Conservation (phyloP, 2,329 filamentous ascomycete species). For the Aspergillus ibericus region DNA sequence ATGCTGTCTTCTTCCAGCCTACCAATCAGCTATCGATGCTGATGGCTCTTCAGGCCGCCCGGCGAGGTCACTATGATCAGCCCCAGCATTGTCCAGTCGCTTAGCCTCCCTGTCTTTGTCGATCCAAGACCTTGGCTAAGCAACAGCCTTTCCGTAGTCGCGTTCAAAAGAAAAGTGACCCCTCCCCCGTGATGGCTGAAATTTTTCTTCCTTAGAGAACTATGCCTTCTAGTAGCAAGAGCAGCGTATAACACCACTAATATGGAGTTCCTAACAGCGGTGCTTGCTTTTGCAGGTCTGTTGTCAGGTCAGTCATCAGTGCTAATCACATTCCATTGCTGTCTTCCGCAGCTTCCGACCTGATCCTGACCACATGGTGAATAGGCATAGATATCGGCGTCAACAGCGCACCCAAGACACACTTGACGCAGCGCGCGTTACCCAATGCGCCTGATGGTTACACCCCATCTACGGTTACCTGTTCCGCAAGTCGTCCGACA, state of each 20-base stretch:
- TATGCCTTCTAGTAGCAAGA: background rate
- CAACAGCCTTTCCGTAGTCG: background rate
- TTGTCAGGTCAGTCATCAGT: conserved; percentile 14
- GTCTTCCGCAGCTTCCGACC: background rate
- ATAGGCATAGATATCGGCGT: background rate
- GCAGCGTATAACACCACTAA: conserved; percentile 7
- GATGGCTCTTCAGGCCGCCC: background rate
- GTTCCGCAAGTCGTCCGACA: conserved; percentile 66
- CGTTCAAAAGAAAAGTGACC: background rate
- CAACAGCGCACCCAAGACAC: background rate
- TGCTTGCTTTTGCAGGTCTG: conserved; percentile 17
- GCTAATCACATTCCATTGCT: background rate
- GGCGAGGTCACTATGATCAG: background rate
- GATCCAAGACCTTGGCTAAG: background rate
- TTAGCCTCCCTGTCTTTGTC: background rate
- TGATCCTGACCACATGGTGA: background rate
- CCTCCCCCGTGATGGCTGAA: background rate
- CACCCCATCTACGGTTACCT: conserved; percentile 66
- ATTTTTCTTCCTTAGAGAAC: background rate
- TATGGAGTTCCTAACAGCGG: conserved; percentile 15
- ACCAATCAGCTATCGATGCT: background rate
- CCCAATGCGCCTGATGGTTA: conserved; percentile 68
- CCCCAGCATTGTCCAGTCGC: background rate
- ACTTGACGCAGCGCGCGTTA: conserved; percentile 42
- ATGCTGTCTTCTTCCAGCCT: background rate